Evolutionary conservation across 495 filamentous ascomycete genomes (phyloP), one percentile per base, ranked within the genome.

Genomic region (Peziza echinospora): DNA sequence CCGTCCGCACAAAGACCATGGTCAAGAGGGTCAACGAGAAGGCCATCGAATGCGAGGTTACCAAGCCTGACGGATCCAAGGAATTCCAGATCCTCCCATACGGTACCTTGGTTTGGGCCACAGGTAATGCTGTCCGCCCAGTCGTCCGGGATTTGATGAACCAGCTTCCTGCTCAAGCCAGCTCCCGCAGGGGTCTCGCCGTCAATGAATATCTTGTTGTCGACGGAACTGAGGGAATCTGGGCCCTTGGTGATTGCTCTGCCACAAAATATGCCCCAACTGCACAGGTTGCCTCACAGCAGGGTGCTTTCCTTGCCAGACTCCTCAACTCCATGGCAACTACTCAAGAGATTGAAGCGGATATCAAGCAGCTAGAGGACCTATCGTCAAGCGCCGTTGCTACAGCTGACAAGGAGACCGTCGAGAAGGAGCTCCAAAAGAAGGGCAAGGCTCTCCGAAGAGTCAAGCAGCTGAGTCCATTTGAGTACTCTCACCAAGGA

Each of bases 141-240:
- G 69, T 96, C 10, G 73, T 96, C 60, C 79, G 76, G 56, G 87
- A 96, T 63, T 75, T 96, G 40, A 92, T 94, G 77, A 63, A 62
- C 51, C 81, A 87, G 63, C 82, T 97, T 49, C 84, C 91, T 8
- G 89, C 84, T 6, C 89, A 97, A 62, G 84, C 84, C 65, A 76
- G 92, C 67, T 93, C 91, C 19, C 80, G 89, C 51, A 82, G 89
- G 51, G 89, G 89, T 60, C 76, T 97, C 34, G 81, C 80, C 26
- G 89, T 97, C 26, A 96, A 97, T 64, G 91, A 96, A 62, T 97
- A 93, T 69, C 80, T 97, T 6, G 89, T 97, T 43, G 87, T 96
- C 41, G 91, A 96, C 63, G 89, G 89, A 44, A 77, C 86, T 34
- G 82, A 92, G 59, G 89, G 93, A 62, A 78, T 97, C 62, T 97